Evolutionary conservation across 2,329 filamentous ascomycete genomes (phyloP), one percentile per base, ranked within the genome.

Genomic region (Nemania bipapillata): DNA sequence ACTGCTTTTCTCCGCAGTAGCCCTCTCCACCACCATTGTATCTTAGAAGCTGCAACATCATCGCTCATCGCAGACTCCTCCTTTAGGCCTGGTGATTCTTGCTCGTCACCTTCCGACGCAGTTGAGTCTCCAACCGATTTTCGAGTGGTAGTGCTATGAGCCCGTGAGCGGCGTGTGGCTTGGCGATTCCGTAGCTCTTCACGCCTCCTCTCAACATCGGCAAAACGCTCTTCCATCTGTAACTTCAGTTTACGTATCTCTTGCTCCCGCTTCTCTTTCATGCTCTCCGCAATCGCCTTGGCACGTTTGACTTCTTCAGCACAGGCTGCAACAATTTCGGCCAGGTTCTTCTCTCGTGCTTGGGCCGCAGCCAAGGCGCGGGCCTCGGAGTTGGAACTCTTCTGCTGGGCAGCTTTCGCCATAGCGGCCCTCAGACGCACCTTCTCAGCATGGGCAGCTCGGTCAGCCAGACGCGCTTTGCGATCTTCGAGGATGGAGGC

Each of bases 301-400:
- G 92, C 92, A 71, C 92, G 87, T 77, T 91, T 90, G 17, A 96
- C 92, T 78, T 96, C 92, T 79, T 94, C 92, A 22, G 92, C 92
- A 77, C 92, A 95, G 68, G 89, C 86, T 56, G 92, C 91, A 3
- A 92, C 91, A 50, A 95, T 94, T 78, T 94, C 92, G 8, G 91
- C 92, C 20, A 96, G 81, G 74, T 94, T 93, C 74, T 91, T 91
- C 81, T 95, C 91, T 66, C 93, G 87, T 0, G 92, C 91, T 72
- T 93, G 87, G 70, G 93, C 89, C 4, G 92, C 92, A 5, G 92
- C 92, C 66, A 94, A 81, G 3, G 92, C 91, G 58, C 91, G 86
- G 79, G 94, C 92, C 78, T 95, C 92, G 52, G 90, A 92, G 63
- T 89, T 85, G 2, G 87, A 88, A 35, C 83, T 87, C 72, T 90